Percentiles rank a stretch among this genome's conserved stretches.
phyloP scores from a whole-genome alignment of 495 filamentous ascomycete species.

The Neurospora africana region DNA sequence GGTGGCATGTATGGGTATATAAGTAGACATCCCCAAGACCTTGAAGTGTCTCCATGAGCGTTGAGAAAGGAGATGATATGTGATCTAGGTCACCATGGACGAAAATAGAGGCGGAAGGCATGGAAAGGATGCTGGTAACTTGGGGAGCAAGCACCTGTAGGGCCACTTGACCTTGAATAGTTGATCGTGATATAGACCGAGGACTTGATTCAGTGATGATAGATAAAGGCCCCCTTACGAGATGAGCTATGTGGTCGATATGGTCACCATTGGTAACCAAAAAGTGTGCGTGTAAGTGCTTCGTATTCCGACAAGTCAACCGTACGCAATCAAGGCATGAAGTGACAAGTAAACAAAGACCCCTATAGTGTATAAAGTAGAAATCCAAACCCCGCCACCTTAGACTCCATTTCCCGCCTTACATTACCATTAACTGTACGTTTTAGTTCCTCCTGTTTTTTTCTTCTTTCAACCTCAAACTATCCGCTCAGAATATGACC shows the following conservation, averaged over 20 bases:
- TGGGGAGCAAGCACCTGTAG: neutral
- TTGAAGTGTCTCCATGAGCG: too few species aligned
- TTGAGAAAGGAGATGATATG: neutral
- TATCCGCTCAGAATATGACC: constrained; percentile 43
- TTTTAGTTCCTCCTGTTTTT: neutral
- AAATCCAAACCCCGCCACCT: too few species aligned
- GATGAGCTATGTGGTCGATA: neutral
- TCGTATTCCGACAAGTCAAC: neutral
- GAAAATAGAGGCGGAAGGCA: too few species aligned
- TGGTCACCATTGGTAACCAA: neutral
- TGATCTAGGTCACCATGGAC: neutral
- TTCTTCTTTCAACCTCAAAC: too few species aligned
- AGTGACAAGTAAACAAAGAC: too few species aligned
- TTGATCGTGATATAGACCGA: neutral
- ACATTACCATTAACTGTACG: too few species aligned
- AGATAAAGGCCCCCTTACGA: neutral
- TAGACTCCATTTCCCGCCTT: too few species aligned
- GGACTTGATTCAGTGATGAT: neutral
- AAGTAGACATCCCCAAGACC: too few species aligned
- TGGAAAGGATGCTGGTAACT: neutral
- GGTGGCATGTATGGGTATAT: too few species aligned
- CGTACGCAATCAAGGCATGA: too few species aligned
- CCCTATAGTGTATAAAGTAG: too few species aligned
- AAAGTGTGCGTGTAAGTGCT: neutral
- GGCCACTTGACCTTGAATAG: neutral